phyloP scores from a whole-genome alignment of 2,329 filamentous ascomycete genomes.

The Arthrinium puccinioides region DNA sequence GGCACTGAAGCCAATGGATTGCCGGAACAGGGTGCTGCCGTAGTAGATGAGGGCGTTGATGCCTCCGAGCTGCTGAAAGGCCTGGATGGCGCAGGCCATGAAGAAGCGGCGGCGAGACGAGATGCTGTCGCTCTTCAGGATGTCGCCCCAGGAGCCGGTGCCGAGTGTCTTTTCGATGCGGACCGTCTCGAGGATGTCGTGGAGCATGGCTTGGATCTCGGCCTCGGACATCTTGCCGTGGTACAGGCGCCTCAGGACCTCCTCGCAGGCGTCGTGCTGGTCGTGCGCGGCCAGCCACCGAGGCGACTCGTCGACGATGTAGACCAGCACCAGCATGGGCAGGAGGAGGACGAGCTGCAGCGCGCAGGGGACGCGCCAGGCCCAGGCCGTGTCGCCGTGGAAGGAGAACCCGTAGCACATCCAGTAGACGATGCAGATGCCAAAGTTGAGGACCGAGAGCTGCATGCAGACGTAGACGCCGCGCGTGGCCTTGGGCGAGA shows the following conservation, averaged over 20 bases:
- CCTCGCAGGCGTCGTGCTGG: constrained; percentile 20
- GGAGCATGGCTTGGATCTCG: constrained; percentile 4
- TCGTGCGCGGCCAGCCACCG: constrained; percentile 26
- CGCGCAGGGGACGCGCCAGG: constrained; percentile 1
- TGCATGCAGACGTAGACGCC: not conserved
- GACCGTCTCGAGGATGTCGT: not conserved
- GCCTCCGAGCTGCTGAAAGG: constrained; percentile 37
- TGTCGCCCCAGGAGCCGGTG: not conserved
- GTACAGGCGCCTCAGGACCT: constrained; percentile 3
- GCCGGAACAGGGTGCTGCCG: constrained; percentile 36
- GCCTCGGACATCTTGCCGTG: constrained; percentile 6
- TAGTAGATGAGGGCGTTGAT: constrained; percentile 45
- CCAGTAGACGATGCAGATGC: not conserved
- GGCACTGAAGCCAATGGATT: constrained; percentile 31
- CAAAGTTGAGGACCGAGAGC: not conserved
- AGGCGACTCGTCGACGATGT: constrained; percentile 29
- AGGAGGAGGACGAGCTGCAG: constrained; percentile 25
- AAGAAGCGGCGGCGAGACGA: constrained; percentile 14
- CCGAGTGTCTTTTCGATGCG: not conserved
- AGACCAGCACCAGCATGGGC: constrained; percentile 25
- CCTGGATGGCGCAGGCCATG: constrained; percentile 23
- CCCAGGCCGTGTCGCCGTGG: not conserved
- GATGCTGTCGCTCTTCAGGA: not conserved
- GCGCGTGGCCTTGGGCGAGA: not conserved
- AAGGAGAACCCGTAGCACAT: not conserved